Base-by-base conservation (phyloP, 1,284 basidiomycete genomes). In the Leccinum variabile region DNA sequence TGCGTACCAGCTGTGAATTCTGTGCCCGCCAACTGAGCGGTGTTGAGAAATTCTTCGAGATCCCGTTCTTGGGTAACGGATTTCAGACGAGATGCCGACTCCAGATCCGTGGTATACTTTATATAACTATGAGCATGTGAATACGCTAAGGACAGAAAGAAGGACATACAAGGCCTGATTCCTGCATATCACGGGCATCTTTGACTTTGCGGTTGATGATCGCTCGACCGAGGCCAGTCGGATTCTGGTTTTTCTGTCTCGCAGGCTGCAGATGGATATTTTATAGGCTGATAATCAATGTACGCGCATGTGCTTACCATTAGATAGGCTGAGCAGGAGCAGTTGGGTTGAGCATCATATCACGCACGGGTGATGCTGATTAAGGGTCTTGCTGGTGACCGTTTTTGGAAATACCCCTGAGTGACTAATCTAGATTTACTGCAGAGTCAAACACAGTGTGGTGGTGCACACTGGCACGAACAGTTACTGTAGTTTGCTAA, bases 1-100 rank as follows among this genome's bases (percentile, higher is more conserved):
- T 14, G 16, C 85, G 57, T 65, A 95, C 95, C 95, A 41, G 95
- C 97, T n/a, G 95, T 95, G 73, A 99, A 99, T 71, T 99, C 94
- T 14, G 90, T 91, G 59, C 93, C 97, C 22, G 97, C 97, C 57
- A 99, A 81, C 67, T 94, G 91, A 3, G 97, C 97, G 18, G 95
- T 98, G 74, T 89, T 97, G 64, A 99, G 79, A 76, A 99, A 99
- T 76, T 97, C 95, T 69, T 98, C 97, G 32, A 99, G 81, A 79
- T 98, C 95, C 63, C 89, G 84, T 79, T 99, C 95, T 77, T 99
- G 97, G 0, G 97, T 99, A 46, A 99, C 89, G 1, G 96, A 98
- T 69, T 90, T 88, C 35, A 99, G 84, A 49, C 88, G 89, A 63
- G 86, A 85, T 10, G 84, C 81, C 14, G 82, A 75, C 63, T 91